A percentile compares a stretch with the other conserved stretches of the same genome.
These are phyloP conservation scores for Cladosporium halotolerans DNA, from an alignment of 2,329 filamentous ascomycete species.

Conservation along the genomic window DNA sequence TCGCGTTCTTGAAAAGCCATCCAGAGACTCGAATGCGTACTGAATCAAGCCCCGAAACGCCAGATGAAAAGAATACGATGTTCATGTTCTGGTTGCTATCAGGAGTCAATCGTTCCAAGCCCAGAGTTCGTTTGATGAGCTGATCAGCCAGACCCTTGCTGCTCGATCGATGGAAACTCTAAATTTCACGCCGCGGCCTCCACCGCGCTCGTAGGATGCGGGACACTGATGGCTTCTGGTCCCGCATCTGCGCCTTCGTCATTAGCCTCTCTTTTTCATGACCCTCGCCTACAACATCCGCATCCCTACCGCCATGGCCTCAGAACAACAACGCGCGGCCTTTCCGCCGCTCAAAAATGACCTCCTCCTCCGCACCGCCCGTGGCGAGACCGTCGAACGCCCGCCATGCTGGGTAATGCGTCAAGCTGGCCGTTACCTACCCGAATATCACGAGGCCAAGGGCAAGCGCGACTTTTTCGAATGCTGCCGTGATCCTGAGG, in stretches of 20 bases:
- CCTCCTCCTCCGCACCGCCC: slow-evolving; percentile 79
- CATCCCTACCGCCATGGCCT: slow-evolving; percentile 16
- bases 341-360: slow-evolving; percentile 91
- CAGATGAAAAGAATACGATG: background rate
- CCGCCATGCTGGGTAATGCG: slow-evolving; percentile 99
- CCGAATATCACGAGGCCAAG: slow-evolving; percentile 96
- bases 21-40: no score
- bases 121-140: background rate
- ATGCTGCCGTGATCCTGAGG: slow-evolving; percentile 88
- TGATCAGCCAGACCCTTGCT: slow-evolving; percentile 3
- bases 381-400: slow-evolving; percentile 84
- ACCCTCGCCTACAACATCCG: slow-evolving; percentile 6
- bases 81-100: background rate
- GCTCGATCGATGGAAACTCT: background rate
- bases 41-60: no score
- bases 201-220: background rate
- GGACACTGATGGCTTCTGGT: background rate
- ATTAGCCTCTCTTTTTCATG: background rate
- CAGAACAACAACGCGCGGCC: slow-evolving; percentile 27
- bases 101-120: background rate
- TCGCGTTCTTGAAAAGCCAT: background rate
- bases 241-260: background rate
- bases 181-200: background rate
- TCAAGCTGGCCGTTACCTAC: slow-evolving; percentile 95
- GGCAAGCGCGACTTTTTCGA: slow-evolving; percentile 90